Evolutionary conservation across 306 rosid genomes (phyloP), one percentile per base, ranked within the genome.

Genomic region (Casuarina equisetifolia): DNA sequence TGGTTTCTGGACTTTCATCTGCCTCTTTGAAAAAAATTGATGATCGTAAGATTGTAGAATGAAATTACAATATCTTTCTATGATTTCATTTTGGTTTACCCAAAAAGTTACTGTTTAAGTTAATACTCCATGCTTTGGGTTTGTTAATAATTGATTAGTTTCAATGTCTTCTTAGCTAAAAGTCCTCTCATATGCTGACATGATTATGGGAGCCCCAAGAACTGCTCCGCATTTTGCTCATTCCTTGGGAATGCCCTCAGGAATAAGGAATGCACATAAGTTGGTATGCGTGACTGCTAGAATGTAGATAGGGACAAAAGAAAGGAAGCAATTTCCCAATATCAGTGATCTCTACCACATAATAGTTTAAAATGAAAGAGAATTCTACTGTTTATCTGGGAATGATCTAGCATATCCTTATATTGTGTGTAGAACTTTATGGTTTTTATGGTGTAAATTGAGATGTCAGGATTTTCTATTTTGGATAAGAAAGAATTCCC

Each of bases 1-100:
- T 71, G 78, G 73, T 50, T 61, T 52, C 63, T 44, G 25, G 76
- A 59, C 73, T 42, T 76, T 67, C 13, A 16, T 67, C 50, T 13
- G 40, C 64, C 40, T 58, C 15, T 38, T 38, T 63, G 43, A 39
- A 16, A 54, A 59, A 63, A 67, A 17, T 67, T 35, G 50, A 63
- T 67, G 4, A n/a, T 39, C 42, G 3, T 67, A 40, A 17, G 15
- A 39, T 67, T 8, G n/a, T 8, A 5, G 46, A 39, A 11, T 9
- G n/a, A 11, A 40, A 16, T 67, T n/a, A 40, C 6, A 3, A 10
- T 8, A 15, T 67, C 16, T 5, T 42, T n/a, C n/a, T 9, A 6
- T 12, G 43, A 13, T n/a, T n/a, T n/a, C 16, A 35, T 61, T 32
- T 57, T 3, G 1, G 64, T 17, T 45, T 63, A 38, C 25, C 38